Evolutionary conservation across 257 asterid genomes (phyloP).

Genomic region (Marsdenia floribunda): DNA sequence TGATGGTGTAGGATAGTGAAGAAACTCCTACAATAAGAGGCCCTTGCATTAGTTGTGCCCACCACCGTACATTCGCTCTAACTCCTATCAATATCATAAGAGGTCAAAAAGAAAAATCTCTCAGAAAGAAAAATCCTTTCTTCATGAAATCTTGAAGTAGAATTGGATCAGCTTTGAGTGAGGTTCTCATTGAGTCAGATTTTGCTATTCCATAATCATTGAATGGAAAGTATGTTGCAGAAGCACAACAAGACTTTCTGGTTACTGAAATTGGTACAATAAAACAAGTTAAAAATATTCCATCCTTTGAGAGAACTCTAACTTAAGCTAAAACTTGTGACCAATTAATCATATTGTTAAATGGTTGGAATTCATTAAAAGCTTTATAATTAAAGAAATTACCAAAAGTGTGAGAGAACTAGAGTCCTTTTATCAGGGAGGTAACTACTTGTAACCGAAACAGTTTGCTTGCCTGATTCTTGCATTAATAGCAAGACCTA

Average conservation of each 20-base stretch:
- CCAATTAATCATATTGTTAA: not conserved
- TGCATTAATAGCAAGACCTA: constrained; percentile 5
- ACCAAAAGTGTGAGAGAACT: not conserved
- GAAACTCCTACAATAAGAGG: not conserved
- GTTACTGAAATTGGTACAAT: not conserved
- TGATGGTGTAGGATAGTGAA: not conserved
- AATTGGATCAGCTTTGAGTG: not conserved
- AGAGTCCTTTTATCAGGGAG: not conserved
- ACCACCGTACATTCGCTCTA: not conserved
- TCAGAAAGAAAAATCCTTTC: not conserved
- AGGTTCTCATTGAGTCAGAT: too few species aligned
- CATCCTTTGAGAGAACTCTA: not conserved
- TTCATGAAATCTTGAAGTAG: not conserved
- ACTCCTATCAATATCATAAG: not conserved
- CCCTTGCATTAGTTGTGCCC: not conserved
- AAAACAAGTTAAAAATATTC: not conserved
- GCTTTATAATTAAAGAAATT: not conserved
- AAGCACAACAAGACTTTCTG: not conserved
- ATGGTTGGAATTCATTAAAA: not conserved
- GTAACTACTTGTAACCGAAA: not conserved
- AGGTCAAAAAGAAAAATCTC: not conserved
- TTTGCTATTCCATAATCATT: not conserved
- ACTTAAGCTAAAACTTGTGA: too few species aligned
- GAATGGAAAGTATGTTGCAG: not conserved
- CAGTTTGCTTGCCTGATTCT: not conserved